Percentiles rank a stretch among this genome's conserved stretches.
phyloP scores from a whole-genome alignment of 2,329 filamentous ascomycete genomes.

The Botrytis fabae region DNA sequence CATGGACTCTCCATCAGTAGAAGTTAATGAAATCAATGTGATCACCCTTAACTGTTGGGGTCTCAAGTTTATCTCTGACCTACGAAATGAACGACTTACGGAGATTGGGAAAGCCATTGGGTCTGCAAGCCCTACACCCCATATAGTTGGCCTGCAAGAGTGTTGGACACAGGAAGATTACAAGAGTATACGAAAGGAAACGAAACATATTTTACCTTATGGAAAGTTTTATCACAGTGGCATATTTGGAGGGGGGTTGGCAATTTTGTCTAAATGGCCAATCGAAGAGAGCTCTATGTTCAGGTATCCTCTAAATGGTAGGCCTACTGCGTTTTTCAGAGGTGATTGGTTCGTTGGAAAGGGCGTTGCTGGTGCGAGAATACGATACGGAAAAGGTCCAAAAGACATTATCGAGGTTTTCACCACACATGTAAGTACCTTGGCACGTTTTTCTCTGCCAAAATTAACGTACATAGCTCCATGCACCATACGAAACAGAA shows the following conservation, averaged over 20 bases:
- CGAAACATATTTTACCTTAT: constrained; percentile 74
- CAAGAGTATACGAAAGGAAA: constrained; percentile 71
- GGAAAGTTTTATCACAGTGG: constrained; percentile 93
- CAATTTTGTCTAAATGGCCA: constrained; percentile 87
- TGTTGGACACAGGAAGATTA: constrained; percentile 91
- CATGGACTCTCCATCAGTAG: background rate
- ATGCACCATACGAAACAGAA: constrained; percentile 82
- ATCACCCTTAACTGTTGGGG: constrained; percentile 97
- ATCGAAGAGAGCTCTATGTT: constrained; percentile 88
- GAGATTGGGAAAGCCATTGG: constrained; percentile 85
- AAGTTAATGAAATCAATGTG: constrained; percentile 62
- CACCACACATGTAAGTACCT: constrained; percentile 72
- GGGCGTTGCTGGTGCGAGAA: constrained; percentile 80
- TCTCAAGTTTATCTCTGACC: constrained; percentile 79
- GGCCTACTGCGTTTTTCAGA: constrained; percentile 89
- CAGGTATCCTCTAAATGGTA: constrained; percentile 85
- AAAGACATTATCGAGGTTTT: constrained; percentile 83
- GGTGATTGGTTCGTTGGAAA: constrained; percentile 98
- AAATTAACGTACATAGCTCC: constrained; percentile 56
- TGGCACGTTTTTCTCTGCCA: background rate
- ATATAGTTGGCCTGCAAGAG: constrained; percentile 93
- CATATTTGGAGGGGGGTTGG: constrained; percentile 85
- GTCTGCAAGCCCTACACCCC: constrained; percentile 63
- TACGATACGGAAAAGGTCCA: constrained; percentile 65
- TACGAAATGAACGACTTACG: constrained; percentile 72